A percentile compares a stretch with the other conserved stretches of the same genome.
Evolutionary conservation across 164 flowering plant species (phyloP).

Genomic region (Saururus chinensis): DNA sequence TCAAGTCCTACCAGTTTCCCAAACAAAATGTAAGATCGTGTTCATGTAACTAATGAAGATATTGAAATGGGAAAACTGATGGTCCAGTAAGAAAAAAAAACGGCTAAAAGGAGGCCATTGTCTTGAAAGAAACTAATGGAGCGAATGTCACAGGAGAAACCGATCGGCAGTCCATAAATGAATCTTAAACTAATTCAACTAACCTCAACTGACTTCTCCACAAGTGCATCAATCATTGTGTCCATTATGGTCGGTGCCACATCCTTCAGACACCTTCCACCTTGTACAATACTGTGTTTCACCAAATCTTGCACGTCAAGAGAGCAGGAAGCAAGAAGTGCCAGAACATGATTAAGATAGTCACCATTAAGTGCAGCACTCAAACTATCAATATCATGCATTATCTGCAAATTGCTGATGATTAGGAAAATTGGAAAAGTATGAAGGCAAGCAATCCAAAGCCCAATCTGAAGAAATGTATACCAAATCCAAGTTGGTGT

Average conservation of each 20-base stretch:
- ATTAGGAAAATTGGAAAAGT: neutral
- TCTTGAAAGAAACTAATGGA: too few relatives aligned
- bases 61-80: neutral
- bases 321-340: conserved; percentile 60
- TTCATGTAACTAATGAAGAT: neutral
- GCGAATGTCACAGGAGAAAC: too few relatives aligned
- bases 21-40: neutral
- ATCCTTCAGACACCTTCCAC: conserved; percentile 46
- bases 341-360: conserved; percentile 47
- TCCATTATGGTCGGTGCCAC: conserved; percentile 42
- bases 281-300: conserved; percentile 61
- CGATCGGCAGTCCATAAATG: neutral
- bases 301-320: conserved; percentile 63
- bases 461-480: neutral
- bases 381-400: conserved; percentile 65
- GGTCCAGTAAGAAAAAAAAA: neutral
- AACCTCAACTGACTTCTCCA: conserved; percentile 87
- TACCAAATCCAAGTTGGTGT: too few relatives aligned
- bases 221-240: conserved; percentile 55
- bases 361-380: conserved; percentile 46
- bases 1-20: conserved; percentile 46
- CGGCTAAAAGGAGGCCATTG: too few relatives aligned
- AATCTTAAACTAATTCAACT: neutral
- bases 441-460: neutral
- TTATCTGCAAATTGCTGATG: conserved; percentile 40